A percentile compares a stretch with the other conserved stretches of the same genome.
Evolutionary conservation across 2,329 filamentous ascomycete species (phyloP).

Genomic region (Bipolaris bicolor): DNA sequence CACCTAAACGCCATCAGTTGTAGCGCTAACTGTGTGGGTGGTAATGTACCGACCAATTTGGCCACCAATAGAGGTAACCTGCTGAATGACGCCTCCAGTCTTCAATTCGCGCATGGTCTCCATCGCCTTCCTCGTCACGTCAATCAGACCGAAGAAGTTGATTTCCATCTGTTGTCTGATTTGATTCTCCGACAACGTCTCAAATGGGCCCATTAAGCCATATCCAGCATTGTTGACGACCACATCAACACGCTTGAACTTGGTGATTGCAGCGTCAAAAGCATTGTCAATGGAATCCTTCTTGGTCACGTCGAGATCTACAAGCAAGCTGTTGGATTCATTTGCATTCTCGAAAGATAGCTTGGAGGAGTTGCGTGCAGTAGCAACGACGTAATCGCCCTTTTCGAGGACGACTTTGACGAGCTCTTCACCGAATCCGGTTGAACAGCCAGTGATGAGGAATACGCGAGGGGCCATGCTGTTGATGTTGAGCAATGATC

Average conservation of each 20-base stretch:
- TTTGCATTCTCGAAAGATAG: conserved; percentile 49
- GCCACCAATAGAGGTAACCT: conserved; percentile 62
- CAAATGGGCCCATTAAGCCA: conserved; percentile 60
- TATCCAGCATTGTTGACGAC: conserved; percentile 69
- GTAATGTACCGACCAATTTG: conserved; percentile 44
- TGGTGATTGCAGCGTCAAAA: conserved; percentile 53
- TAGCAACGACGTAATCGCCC: conserved; percentile 55
- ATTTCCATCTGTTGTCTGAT: conserved; percentile 63
- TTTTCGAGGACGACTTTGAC: conserved; percentile 52
- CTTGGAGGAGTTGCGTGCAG: conserved; percentile 54
- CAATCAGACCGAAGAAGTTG: conserved; percentile 65
- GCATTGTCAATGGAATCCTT: conserved; percentile 53
- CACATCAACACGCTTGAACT: conserved; percentile 64
- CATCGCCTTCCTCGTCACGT: conserved; percentile 58
- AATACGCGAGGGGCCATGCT: conserved; percentile 54
- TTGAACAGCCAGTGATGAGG: conserved; percentile 56
- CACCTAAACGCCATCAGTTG: conserved; percentile 22
- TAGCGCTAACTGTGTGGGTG: neutral
- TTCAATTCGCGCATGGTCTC: conserved; percentile 54
- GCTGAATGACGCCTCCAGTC: conserved; percentile 61
- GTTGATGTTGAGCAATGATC: neutral
- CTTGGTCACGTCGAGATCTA: conserved; percentile 62
- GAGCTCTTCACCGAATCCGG: conserved; percentile 55
- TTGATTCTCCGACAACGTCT: conserved; percentile 57
- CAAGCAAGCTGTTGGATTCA: conserved; percentile 56